Evolutionary conservation across 306 rosid species (phyloP), one percentile per base, ranked within the genome.

Genomic region (Casuarina cunninghamiana): DNA sequence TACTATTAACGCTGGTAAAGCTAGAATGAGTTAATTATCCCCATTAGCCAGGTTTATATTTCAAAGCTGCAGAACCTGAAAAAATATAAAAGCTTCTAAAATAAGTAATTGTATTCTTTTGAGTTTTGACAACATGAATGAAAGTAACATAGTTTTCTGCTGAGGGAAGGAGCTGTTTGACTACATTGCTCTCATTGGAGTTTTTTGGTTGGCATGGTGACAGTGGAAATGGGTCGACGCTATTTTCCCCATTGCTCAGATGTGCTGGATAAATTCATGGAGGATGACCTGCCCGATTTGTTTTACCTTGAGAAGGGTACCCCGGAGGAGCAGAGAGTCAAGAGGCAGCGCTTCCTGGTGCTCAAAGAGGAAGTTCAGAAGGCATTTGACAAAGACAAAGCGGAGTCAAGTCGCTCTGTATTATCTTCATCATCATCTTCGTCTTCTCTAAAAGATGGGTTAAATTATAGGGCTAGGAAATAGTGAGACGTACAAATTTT

Each of bases 201-300:
- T 11, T 0, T 79, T 69, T 54, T 76, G 75, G 21, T 41, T 38
- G 75, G 4, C 86, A 41, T 72, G 3, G 16, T 76, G 80, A 35
- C 94, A 93, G 99, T 96, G 81, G 91, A 88, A 79, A 91, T 84
- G 68, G 99, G 99, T 10, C 87, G 93, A 79, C 97, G 93, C 13
- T 96, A 74, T 87, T 96, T 96, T 80, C 98, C 99, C 21, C 89
- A 87, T 85, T 96, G 99, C 83, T 96, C 99, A n/a, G 99, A 93
- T 58, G 96, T 93, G 84, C 88, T 96, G 38, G 98, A 96, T 70
- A 89, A 82, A 73, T 89, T 90, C 80, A 85, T 96, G 16, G 94
- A 91, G 0, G 91, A 91, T 1, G 93, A 91, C 39, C 89, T 90
- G 88, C 90, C 89, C 0, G 97, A 96, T 76, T 75, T 79, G 60